Evolutionary conservation across 169 alveolate genomes (phyloP).

Genomic region (Plasmodium yoelii): DNA sequence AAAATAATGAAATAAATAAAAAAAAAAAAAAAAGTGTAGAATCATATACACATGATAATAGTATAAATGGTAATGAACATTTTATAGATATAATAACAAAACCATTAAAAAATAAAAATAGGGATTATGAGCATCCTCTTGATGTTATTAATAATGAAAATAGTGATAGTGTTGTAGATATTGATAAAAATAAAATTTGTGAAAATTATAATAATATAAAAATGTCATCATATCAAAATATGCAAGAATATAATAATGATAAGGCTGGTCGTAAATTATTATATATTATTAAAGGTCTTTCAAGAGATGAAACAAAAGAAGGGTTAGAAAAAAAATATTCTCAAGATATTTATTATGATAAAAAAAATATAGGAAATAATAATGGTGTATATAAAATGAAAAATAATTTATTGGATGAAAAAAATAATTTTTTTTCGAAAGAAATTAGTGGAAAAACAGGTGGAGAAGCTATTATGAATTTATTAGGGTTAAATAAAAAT

Average conservation of each 20-base stretch:
- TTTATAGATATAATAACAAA: no score
- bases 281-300: constrained; percentile 42
- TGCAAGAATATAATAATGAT: constrained; percentile 11
- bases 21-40: background rate
- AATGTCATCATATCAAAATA: background rate
- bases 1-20: background rate
- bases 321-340: background rate
- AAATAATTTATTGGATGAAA: background rate
- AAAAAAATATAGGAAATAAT: background rate
- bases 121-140: constrained; percentile 6
- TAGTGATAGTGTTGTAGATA: background rate
- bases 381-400: background rate
- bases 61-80: background rate
- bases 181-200: background rate
- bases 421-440: background rate
- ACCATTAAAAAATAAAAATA: background rate
- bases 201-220: background rate
- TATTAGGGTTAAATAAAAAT: constrained; percentile 43
- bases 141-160: background rate
- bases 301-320: constrained; percentile 2
- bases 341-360: background rate
- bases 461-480: constrained; percentile 71
- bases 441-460: constrained; percentile 32
- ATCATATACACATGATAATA: background rate
- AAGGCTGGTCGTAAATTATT: constrained; percentile 41